These are phyloP conservation scores for Fusarium sp. DNA, from an alignment of 2,329 filamentous ascomycete species.

Conservation along the genomic window DNA sequence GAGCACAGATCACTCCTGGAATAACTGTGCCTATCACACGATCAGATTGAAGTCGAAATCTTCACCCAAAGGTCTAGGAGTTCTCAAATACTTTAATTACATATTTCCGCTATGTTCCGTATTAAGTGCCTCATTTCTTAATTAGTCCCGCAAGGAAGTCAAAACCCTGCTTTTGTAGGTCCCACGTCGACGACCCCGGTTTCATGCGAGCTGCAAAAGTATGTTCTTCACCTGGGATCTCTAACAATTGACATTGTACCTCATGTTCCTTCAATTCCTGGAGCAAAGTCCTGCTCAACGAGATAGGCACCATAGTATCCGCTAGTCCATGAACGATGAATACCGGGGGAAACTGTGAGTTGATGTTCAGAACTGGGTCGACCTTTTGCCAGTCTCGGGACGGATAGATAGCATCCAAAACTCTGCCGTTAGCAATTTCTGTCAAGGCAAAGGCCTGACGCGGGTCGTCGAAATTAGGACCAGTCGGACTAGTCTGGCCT, in stretches of 20 bases:
- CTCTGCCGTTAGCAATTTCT: not conserved
- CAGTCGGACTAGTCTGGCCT: not conserved
- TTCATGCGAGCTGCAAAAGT: slow-evolving; percentile 7
- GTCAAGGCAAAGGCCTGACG: slow-evolving; percentile 6
- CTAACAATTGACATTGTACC: not conserved
- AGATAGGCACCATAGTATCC: slow-evolving; percentile 4
- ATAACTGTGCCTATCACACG: too few relatives aligned
- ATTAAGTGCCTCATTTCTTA: too few relatives aligned
- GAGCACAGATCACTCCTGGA: too few relatives aligned
- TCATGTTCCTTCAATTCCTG: not conserved
- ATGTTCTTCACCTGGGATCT: slow-evolving; percentile 7
- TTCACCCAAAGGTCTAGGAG: too few relatives aligned
- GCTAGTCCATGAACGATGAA: not conserved
- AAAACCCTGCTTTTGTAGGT: not conserved
- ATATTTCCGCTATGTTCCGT: too few relatives aligned
- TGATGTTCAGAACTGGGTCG: slow-evolving; percentile 2
- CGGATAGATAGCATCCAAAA: not conserved
- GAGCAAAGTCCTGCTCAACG: not conserved
- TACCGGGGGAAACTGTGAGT: not conserved
- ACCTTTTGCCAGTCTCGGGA: slow-evolving; percentile 4
- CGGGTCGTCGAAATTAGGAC: slow-evolving; percentile 1
- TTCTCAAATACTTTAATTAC: too few relatives aligned
- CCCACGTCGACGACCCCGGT: not conserved
- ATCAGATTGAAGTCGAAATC: too few relatives aligned
- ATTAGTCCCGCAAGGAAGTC: not conserved